phyloP scores from a whole-genome alignment of 2,329 filamentous ascomycete species.

The Colletotrichum zoysiae region DNA sequence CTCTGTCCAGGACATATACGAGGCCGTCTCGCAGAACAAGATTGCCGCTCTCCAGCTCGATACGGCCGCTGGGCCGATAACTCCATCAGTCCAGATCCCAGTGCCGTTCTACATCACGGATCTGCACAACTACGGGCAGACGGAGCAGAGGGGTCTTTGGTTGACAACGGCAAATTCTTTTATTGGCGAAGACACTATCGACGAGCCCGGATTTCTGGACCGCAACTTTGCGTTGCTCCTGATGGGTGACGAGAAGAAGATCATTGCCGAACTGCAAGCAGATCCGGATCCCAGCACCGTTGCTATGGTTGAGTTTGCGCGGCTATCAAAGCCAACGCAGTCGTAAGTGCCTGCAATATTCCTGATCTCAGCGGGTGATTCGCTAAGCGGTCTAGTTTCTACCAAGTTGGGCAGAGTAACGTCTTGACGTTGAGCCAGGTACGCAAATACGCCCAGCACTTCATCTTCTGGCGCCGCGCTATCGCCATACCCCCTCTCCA shows the following conservation, averaged over 20 bases:
- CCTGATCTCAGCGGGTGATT: no score
- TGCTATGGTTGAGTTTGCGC: conserved; percentile 84
- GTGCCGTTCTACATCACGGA: conserved; percentile 78
- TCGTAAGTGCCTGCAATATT: conserved; percentile 58
- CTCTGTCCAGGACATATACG: conserved; percentile 85
- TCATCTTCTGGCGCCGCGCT: conserved; percentile 95
- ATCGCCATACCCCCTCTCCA: conserved; percentile 93
- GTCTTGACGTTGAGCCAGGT: conserved; percentile 84
- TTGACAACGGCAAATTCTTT: conserved; percentile 88
- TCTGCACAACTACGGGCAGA: conserved; percentile 76
- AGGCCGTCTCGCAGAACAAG: conserved; percentile 83
- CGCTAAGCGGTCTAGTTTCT: conserved; percentile 57
- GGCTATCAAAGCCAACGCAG: conserved; percentile 76
- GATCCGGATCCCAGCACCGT: conserved; percentile 82
- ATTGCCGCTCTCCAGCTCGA: conserved; percentile 88
- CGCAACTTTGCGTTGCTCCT: conserved; percentile 90
- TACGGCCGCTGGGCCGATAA: conserved; percentile 68
- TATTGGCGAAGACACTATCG: conserved; percentile 74
- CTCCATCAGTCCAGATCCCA: conserved; percentile 74
- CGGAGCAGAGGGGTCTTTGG: conserved; percentile 81
- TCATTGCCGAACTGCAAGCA: conserved; percentile 79
- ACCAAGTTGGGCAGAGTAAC: conserved; percentile 78
- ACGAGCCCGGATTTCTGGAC: conserved; percentile 78
- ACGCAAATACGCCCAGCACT: conserved; percentile 88
- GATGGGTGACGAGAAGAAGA: conserved; percentile 82